Evolutionary conservation across 176 grass and related monocot species (phyloP).

Genomic region (Zea mays): DNA sequence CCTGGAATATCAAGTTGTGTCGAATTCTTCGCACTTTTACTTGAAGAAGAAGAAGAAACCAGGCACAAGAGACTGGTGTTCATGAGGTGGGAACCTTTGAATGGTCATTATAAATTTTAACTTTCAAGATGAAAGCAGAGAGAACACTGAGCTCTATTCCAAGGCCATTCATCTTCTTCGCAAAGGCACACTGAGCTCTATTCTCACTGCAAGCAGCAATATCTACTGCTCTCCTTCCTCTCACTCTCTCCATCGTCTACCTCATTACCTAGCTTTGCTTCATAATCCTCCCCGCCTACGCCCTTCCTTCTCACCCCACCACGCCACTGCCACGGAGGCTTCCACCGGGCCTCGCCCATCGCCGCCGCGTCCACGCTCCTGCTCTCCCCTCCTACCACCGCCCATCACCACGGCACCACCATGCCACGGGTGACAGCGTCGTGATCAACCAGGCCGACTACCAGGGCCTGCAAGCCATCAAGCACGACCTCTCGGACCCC

Average conservation of each 20-base stretch:
- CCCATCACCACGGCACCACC: background rate
- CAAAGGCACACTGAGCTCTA: too few species aligned
- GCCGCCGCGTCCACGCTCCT: background rate
- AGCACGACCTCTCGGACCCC: conserved; percentile 52
- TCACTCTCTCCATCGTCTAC: background rate
- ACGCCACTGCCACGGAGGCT: background rate
- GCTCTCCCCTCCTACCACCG: background rate
- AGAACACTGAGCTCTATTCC: background rate
- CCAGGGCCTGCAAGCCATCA: conserved; percentile 68
- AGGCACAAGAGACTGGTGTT: too few species aligned
- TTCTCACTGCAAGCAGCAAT: background rate
- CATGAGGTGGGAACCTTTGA: background rate
- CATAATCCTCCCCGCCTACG: too few species aligned
- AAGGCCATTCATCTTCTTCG: too few species aligned
- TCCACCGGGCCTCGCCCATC: background rate
- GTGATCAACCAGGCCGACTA: conserved; percentile 53
- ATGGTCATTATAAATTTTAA: background rate
- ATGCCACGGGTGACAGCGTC: conserved; percentile 40
- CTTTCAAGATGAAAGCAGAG: background rate
- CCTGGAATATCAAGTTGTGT: too few species aligned
- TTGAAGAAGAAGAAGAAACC: too few species aligned
- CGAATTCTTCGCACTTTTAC: too few species aligned
- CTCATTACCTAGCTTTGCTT: background rate
- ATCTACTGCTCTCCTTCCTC: background rate
- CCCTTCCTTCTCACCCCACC: too few species aligned